phyloP scores from a whole-genome alignment of 495 filamentous ascomycete species.

The Cercophora samala region DNA sequence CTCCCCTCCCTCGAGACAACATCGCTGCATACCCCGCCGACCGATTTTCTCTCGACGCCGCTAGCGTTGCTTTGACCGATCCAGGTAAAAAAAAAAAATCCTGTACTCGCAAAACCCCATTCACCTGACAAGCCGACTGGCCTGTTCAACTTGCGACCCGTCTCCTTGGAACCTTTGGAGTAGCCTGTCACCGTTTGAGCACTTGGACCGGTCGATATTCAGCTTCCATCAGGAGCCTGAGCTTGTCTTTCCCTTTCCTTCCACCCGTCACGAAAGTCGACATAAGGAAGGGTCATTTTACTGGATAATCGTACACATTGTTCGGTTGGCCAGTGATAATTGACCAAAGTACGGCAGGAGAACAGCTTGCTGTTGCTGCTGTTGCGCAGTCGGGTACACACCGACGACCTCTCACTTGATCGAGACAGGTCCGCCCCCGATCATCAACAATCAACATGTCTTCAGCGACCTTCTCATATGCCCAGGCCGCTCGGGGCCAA shows the following conservation, averaged over 20 bases:
- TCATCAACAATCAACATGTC: slow-evolving; percentile 28
- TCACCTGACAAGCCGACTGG: background rate
- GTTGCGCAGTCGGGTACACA: background rate
- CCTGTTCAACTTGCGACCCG: background rate
- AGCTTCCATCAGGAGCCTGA: background rate
- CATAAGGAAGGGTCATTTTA: background rate
- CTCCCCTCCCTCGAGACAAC: background rate
- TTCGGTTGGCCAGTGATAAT: background rate
- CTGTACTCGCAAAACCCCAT: background rate
- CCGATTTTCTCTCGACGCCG: background rate
- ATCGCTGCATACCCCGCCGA: background rate
- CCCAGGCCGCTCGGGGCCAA: slow-evolving; percentile 85
- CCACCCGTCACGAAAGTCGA: background rate
- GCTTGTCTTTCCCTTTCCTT: background rate
- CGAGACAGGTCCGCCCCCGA: background rate
- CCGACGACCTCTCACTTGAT: background rate
- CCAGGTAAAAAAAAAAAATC: background rate
- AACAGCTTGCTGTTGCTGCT: slow-evolving; percentile 2
- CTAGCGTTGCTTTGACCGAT: background rate
- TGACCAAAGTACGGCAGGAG: background rate
- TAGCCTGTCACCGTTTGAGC: background rate
- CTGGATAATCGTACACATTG: background rate
- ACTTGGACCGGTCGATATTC: background rate
- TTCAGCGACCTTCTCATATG: slow-evolving; percentile 75
- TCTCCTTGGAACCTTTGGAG: background rate